phyloP scores from a whole-genome alignment of 192 early-diverging fungal species.

The Coemansia reversa region DNA sequence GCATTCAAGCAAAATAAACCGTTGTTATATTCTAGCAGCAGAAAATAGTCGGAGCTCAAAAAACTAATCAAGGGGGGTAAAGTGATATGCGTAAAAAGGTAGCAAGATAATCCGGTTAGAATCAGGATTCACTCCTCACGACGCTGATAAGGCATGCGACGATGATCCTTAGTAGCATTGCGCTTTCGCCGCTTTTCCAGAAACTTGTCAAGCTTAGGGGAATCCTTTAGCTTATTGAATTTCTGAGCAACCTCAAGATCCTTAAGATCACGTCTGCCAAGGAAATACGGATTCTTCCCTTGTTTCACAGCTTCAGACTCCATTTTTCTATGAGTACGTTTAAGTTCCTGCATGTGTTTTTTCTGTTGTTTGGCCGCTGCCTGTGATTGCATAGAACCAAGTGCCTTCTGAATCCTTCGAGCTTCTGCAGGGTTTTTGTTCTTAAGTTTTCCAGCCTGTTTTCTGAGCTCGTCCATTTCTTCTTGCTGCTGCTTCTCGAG shows the following conservation, averaged over 20 bases:
- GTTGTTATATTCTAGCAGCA: not conserved
- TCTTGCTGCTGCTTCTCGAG: constrained; percentile 72
- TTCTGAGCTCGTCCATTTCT: constrained; percentile 71
- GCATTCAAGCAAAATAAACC: not conserved
- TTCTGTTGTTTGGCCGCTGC: constrained; percentile 49
- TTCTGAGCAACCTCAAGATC: constrained; percentile 84
- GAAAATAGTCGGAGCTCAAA: not conserved
- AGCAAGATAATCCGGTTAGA: not conserved
- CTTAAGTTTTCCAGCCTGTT: constrained; percentile 64
- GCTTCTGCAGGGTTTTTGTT: constrained; percentile 58
- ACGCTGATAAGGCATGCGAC: constrained; percentile 61
- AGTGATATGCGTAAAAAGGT: not conserved
- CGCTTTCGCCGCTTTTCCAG: constrained; percentile 93
- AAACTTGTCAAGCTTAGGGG: constrained; percentile 75
- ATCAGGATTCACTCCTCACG: constrained; percentile 28
- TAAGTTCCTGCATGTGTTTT: constrained; percentile 61
- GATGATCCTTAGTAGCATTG: constrained; percentile 86
- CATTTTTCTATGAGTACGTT: constrained; percentile 74
- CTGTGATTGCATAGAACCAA: constrained; percentile 63
- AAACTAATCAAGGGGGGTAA: not conserved
- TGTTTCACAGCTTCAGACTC: constrained; percentile 77
- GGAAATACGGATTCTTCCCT: constrained; percentile 93
- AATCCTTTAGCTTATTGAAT: constrained; percentile 71
- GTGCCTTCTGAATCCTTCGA: constrained; percentile 58
- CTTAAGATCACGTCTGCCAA: constrained; percentile 82